These are phyloP conservation scores for Delphinella strobiligena DNA, from an alignment of 2,329 filamentous ascomycete genomes.

Conservation along the genomic window DNA sequence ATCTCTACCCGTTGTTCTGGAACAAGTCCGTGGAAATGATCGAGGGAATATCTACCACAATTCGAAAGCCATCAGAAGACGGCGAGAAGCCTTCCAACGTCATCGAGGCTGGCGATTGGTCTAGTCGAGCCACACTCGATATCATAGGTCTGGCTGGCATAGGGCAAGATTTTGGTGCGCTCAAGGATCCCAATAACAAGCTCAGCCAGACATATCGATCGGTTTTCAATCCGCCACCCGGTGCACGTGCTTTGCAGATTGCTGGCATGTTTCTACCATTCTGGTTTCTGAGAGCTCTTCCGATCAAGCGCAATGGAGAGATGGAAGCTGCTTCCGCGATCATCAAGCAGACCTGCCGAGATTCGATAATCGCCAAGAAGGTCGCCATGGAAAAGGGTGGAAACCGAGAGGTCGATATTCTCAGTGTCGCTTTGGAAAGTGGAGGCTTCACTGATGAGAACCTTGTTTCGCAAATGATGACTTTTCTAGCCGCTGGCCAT, in stretches of 20 bases:
- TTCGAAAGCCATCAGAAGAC: constrained; percentile 14
- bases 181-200: constrained; percentile 38
- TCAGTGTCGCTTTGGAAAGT: constrained; percentile 67
- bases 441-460: constrained; percentile 67
- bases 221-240: constrained; percentile 36
- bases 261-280: constrained; percentile 46
- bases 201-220: constrained; percentile 40
- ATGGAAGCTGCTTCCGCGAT: constrained; percentile 42
- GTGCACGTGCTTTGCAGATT: constrained; percentile 45
- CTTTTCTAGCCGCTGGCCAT: constrained; percentile 61
- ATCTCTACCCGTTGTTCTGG: constrained; percentile 39
- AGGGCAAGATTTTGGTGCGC: constrained; percentile 43
- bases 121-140: constrained; percentile 42
- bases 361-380: constrained; percentile 62
- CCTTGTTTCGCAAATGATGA: constrained; percentile 83
- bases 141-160: constrained; percentile 47
- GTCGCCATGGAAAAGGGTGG: constrained; percentile 37
- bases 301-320: constrained; percentile 58
- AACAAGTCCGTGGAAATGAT: constrained; percentile 32
- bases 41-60: constrained; percentile 19
- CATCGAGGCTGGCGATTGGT: constrained; percentile 34
- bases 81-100: constrained; percentile 22
- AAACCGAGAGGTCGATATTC: constrained; percentile 54
- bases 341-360: constrained; percentile 54
- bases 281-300: constrained; percentile 50